Evolutionary conservation across 495 filamentous ascomycete species (phyloP).

Genomic region (Entonaema liquescens): DNA sequence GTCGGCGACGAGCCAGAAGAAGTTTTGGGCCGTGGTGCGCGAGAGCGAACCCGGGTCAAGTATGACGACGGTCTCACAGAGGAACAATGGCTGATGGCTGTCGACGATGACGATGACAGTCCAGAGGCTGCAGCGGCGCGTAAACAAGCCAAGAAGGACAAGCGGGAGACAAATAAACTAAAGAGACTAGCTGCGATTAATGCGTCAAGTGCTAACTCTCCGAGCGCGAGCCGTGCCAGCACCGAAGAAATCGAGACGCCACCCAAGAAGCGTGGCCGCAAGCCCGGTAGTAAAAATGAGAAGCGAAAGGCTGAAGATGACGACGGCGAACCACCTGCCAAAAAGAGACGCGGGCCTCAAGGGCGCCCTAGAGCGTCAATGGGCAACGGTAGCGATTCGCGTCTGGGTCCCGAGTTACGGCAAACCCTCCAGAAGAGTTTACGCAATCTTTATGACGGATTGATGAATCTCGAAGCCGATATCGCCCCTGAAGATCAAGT

Average conservation of each 20-base stretch:
- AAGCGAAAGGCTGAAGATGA: constrained; percentile 91
- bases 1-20: constrained; percentile 79
- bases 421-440: constrained; percentile 76
- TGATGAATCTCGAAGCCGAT: constrained; percentile 82
- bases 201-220: constrained; percentile 72
- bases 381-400: constrained; percentile 39
- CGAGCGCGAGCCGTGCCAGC: constrained; percentile 77
- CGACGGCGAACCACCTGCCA: constrained; percentile 79
- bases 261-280: constrained; percentile 78
- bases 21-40: constrained; percentile 84
- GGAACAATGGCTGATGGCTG: constrained; percentile 93
- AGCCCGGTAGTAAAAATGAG: constrained; percentile 71
- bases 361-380: constrained; percentile 69
- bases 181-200: constrained; percentile 59
- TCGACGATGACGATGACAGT: constrained; percentile 93
- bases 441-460: constrained; percentile 73
- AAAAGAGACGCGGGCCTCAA: constrained; percentile 73
- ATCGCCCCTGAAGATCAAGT: constrained; percentile 60
- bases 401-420: constrained; percentile 59
- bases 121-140: constrained; percentile 92
- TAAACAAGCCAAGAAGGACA: constrained; percentile 83
- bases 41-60: constrained; percentile 90
- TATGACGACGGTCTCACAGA: constrained; percentile 98
- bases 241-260: constrained; percentile 73
- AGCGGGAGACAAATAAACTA: constrained; percentile 76